Base-by-base conservation (phyloP, 169 alveolate species). In the Plasmodium fragile region DNA sequence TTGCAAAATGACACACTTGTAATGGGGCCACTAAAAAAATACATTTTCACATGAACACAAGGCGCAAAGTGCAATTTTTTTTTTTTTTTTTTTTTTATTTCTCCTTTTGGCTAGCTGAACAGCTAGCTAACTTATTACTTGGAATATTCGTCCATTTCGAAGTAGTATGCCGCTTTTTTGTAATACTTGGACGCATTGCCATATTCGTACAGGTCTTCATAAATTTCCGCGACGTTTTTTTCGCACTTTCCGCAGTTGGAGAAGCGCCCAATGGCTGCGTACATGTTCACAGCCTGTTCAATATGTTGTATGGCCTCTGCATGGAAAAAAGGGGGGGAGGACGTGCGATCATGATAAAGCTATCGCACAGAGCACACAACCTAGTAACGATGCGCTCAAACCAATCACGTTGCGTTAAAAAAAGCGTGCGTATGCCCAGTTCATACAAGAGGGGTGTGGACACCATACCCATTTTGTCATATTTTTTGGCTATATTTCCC, bases 131-230 rank as follows among this genome's bases (percentile, higher is more conserved):
- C 32, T 34, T 28, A 52, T 73, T 80, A 77, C 93, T 83, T 83
- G 65, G 87, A 71, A 59, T 79, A 93, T 59, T 93, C 96, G 53
- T 93, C 96, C 96, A 93, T 85, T 73, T 93, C 96, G 83, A 85
- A 93, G 79, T 81, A 78, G 55, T 93, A 84, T 0, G 96, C 96
- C 6, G 96, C 96, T 69, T 85, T 87, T 81, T 83, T 93, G 59
- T 85, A 93, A 53, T 78, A 93, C 28, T 49, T 30, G 16, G 84
- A 39, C 59, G 96, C 96, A 30, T 75, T 92, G 71, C 36, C 53
- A 83, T 92, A 69, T 16, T 84, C 93, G 45, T 49, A 84, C 39
- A 84, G 65, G 34, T 84, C 93, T 84, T 84, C 93, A 41, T 84
- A 84, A 28, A 84, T 84, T 73, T 84, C 93, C 78, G 93, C 93